Evolutionary conservation across 2,329 filamentous ascomycete species (phyloP), one percentile per base, ranked within the genome.

Genomic region (Pseudogymnoascus sp.): DNA sequence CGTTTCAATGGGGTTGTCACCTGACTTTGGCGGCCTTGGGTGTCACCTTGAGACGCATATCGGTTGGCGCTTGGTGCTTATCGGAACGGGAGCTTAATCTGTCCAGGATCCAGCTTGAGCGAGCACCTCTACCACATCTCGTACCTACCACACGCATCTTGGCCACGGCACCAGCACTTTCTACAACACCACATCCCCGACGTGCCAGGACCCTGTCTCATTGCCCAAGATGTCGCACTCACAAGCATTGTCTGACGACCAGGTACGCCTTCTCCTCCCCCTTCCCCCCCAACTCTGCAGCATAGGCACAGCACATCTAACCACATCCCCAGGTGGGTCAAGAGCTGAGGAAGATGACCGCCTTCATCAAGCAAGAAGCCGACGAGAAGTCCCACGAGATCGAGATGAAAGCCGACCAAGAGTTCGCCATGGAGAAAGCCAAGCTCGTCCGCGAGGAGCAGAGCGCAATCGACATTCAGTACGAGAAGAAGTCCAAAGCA

Each of bases 291-390:
- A 48, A 28, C 45, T 45, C 63, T 28, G 39, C 14, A 34, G 28
- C 16, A 62, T 63, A 66, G 66, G n/a, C n/a, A n/a, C 62, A 63
- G n/a, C 64, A 25, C 37, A 31, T 6, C 23, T 39, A 61, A 39
- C 34, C 34, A 19, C 8, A 13, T n/a, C 34, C 67, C 28, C 77
- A 98, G 92, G 95, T 99, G 84, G 88, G 90, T 80, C 88, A 91
- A 80, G 95, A 99, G 87, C 90, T 99, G 80, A 93, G 91, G 84
- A 99, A 99, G 86, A 99, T 99, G 95, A 98, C 95, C 66, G 93
- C 93, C 76, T 99, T 99, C 86, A 99, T 99, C 87, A 91, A 92
- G 79, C 95, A 98, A 81, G 95, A 99, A 82, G 95, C 95, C 65
- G 85, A 90, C 74, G 95, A 99, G 77, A 99, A 99, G 80, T 92